phyloP scores from a whole-genome alignment of 2,329 filamentous ascomycete species.

The Pseudogymnoascus pannorum region DNA sequence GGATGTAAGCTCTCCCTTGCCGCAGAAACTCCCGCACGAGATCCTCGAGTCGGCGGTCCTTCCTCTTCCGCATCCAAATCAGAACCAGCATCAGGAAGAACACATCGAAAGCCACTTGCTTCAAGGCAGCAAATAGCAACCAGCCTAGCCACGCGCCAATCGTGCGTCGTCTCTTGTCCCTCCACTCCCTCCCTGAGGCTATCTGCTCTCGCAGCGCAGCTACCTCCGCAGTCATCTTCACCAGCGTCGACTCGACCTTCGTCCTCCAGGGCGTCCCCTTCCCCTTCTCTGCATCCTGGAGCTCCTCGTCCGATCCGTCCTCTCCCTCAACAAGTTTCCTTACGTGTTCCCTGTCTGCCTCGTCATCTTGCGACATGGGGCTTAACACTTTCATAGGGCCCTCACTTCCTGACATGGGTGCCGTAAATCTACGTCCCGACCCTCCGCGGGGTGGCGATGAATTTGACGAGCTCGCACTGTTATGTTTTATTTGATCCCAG shows the following conservation, averaged over 20 bases:
- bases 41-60: constrained; percentile 65
- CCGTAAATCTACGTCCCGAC: constrained; percentile 38
- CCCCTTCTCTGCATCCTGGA: constrained; percentile 32
- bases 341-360: constrained; percentile 49
- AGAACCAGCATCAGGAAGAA: constrained; percentile 58
- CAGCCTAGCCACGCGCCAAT: constrained; percentile 65
- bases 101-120: constrained; percentile 68
- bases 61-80: constrained; percentile 64
- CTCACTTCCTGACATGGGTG: constrained; percentile 42
- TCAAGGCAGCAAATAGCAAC: constrained; percentile 59
- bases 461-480: constrained; percentile 57
- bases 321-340: constrained; percentile 38
- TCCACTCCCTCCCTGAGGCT: constrained; percentile 65
- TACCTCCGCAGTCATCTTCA: constrained; percentile 85
- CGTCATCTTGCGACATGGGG: constrained; percentile 79
- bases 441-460: constrained; percentile 42
- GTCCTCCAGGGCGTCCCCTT: constrained; percentile 61
- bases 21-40: constrained; percentile 58
- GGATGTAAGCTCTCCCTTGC: constrained; percentile 50
- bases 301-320: constrained; percentile 38
- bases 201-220: constrained; percentile 89
- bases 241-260: constrained; percentile 76
- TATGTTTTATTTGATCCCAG: constrained; percentile 95
- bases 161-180: constrained; percentile 55
- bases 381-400: constrained; percentile 64